Evolutionary conservation across 352 stramenopile genomes (phyloP).

Genomic region (Phytopythium kandeliae): DNA sequence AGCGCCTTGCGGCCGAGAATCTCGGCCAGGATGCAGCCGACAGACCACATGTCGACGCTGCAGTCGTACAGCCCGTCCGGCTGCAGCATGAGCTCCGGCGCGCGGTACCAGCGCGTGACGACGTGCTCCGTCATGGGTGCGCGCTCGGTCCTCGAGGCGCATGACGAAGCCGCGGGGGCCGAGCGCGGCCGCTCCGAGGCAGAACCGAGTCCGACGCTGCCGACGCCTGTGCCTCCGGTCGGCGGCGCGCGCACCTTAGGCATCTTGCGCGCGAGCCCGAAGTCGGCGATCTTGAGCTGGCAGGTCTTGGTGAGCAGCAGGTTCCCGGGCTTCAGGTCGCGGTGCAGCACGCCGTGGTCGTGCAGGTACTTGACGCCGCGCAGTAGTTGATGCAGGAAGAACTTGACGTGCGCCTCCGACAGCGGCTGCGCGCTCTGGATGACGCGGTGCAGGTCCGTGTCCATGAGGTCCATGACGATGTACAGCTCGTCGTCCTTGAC

Average conservation of each 20-base stretch:
- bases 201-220: neutral
- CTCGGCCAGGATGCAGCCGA: slow-evolving; percentile 80
- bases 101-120: slow-evolving; percentile 89
- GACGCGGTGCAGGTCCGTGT: slow-evolving; percentile 90
- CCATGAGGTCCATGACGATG: slow-evolving; percentile 94
- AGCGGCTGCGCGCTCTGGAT: slow-evolving; percentile 79
- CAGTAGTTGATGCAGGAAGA: slow-evolving; percentile 91
- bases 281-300: slow-evolving; percentile 79
- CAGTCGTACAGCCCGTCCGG: slow-evolving; percentile 83
- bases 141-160: slow-evolving; percentile 12
- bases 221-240: neutral
- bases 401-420: slow-evolving; percentile 76
- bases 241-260: slow-evolving; percentile 13
- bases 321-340: slow-evolving; percentile 82
- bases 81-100: slow-evolving; percentile 89
- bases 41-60: slow-evolving; percentile 90
- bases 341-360: slow-evolving; percentile 72
- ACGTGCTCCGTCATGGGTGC: slow-evolving; percentile 79
- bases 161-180: slow-evolving; percentile 24
- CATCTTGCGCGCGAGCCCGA: slow-evolving; percentile 63
- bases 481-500: slow-evolving; percentile 92
- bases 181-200: slow-evolving; percentile 41
- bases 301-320: slow-evolving; percentile 73
- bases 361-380: slow-evolving; percentile 78
- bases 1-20: slow-evolving; percentile 69